These are phyloP conservation scores for Fusarium staphyleae DNA, from an alignment of 2,329 filamentous ascomycete genomes.

Conservation along the genomic window DNA sequence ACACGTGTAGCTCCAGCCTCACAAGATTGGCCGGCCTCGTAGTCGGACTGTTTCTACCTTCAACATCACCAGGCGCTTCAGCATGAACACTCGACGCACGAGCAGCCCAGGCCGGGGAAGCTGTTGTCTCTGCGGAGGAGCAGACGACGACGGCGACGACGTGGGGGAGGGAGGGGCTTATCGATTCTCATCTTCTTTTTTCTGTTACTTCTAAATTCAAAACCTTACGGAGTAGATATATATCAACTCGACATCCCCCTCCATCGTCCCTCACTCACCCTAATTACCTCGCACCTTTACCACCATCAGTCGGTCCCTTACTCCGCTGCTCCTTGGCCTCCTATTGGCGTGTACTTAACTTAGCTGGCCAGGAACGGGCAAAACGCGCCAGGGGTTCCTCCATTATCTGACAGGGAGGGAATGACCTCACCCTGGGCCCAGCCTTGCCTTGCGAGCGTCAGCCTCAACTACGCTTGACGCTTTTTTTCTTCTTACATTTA, in stretches of 20 bases:
- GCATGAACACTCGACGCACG: slow-evolving; percentile 29
- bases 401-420: slow-evolving; percentile 22
- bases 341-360: slow-evolving; percentile 1
- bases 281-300: no score
- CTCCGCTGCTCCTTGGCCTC: not conserved
- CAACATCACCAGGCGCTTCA: slow-evolving; percentile 26
- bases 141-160: not conserved
- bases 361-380: not conserved
- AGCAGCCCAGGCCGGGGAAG: slow-evolving; percentile 3
- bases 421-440: slow-evolving; percentile 25
- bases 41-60: not conserved
- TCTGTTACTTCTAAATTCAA: not conserved
- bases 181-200: not conserved
- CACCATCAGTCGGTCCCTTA: not conserved
- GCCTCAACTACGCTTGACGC: slow-evolving; percentile 7
- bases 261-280: not conserved
- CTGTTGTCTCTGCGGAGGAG: not conserved
- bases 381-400: slow-evolving; percentile 18
- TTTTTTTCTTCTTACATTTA: slow-evolving; percentile 3
- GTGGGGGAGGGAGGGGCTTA: slow-evolving; percentile 8
- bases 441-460: not conserved
- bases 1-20: slow-evolving; percentile 38
- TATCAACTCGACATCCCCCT: slow-evolving; percentile 6
- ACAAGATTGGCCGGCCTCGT: slow-evolving; percentile 35
- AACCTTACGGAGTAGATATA: not conserved